phyloP scores from a whole-genome alignment of 2,329 filamentous ascomycete genomes.

The Stagonosporopsis vannaccii region DNA sequence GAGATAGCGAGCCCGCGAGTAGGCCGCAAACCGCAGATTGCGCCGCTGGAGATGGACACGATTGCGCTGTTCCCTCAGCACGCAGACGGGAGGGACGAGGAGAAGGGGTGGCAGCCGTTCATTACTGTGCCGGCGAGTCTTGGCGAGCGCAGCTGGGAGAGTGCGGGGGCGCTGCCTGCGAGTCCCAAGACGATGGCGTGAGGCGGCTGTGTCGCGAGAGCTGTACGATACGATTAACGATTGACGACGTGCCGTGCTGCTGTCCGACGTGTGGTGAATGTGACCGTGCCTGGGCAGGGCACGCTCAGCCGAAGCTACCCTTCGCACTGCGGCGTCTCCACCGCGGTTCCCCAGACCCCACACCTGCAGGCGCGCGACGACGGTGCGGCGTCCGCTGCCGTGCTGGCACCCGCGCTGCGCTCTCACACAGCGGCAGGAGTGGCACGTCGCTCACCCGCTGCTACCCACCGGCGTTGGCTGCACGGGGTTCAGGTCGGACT shows the following conservation, averaged over 20 bases:
- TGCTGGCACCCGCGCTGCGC: not conserved
- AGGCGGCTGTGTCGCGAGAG: not conserved
- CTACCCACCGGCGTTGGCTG: not conserved
- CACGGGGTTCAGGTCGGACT: slow-evolving; percentile 1
- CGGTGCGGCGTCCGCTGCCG: not conserved
- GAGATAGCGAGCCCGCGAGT: slow-evolving; percentile 25
- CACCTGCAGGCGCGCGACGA: not conserved
- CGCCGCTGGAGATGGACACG: slow-evolving; percentile 30
- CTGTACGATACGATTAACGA: not conserved
- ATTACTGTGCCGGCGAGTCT: slow-evolving; percentile 46
- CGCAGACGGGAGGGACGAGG: slow-evolving; percentile 16
- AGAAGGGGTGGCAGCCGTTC: slow-evolving; percentile 41
- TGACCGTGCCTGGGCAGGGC: too few relatives aligned
- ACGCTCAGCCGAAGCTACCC: slow-evolving; percentile 14
- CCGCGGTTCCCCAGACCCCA: not conserved
- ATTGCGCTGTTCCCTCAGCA: slow-evolving; percentile 25
- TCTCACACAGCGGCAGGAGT: not conserved
- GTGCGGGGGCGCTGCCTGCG: slow-evolving; percentile 24
- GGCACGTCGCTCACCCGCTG: not conserved
- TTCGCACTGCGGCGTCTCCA: slow-evolving; percentile 2
- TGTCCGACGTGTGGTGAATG: not conserved
- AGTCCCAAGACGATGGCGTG: slow-evolving; percentile 11
- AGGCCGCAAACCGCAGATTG: slow-evolving; percentile 23
- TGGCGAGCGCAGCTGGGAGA: slow-evolving; percentile 33
- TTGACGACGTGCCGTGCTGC: not conserved